Base-by-base conservation (phyloP, 169 alveolate species). In the Cryptosporidium felis region DNA sequence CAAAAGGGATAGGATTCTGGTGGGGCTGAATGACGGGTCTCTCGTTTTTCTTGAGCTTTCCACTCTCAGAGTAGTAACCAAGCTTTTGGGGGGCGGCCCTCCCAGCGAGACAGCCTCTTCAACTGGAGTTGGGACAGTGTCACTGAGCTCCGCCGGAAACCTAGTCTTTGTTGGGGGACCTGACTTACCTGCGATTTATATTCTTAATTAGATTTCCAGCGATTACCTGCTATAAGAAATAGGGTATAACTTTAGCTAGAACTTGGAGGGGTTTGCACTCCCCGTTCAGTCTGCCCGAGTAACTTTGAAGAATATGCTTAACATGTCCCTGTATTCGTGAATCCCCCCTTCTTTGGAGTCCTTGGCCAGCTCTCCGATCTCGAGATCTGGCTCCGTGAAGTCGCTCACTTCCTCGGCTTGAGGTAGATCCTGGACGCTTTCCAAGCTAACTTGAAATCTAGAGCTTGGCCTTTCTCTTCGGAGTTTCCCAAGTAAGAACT, bases 11-110 rank as follows among this genome's bases (percentile, higher is more conserved):
- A 12, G 34, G 26, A 53, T 74, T 74, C 45, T 49, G 23, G 67
- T 30, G 18, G 85, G 85, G 56, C 6, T 56, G 4, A 74, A 74
- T 30, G 67, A 74, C 23, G 85, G 85, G 21, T 74, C 74, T 4
- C 16, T 74, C 6, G 18, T 16, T 14, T 41, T 49, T 5, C 67
- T 74, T 9, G 42, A 30, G n/a, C 36, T 74, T 30, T 18, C 67
- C 18, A 12, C 60, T 3, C 61, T 74, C 21, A 34, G 9, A 53
- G 41, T 74, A 9, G 56, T 53, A 21, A 38, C 85, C 12, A 58
- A 34, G 30, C 41, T 51, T 23, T 32, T 58, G 10, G 63, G 38
- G 46, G 21, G 44, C 40, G 44, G 18, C 9, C 12, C 58, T 5
- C 16, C n/a, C 38, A 42, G 44, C 10, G 63, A 65, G 49, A 26